Conservation (phyloP, 2,329 filamentous ascomycete species). For the Fusarium verticillioides region DNA sequence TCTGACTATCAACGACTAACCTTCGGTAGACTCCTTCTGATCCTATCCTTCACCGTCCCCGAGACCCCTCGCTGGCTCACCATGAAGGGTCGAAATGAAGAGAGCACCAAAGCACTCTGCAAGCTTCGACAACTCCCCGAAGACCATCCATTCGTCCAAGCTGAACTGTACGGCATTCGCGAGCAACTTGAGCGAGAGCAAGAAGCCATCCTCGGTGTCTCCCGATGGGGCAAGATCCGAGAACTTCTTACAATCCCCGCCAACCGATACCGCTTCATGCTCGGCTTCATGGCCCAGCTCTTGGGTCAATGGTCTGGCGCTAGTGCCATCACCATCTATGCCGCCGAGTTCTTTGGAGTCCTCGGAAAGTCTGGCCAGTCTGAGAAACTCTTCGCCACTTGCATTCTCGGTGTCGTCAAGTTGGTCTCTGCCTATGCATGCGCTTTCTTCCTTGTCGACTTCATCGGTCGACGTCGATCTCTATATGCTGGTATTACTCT, state of each 20-base stretch:
- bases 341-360: slow-evolving; percentile 16
- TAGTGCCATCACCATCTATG: slow-evolving; percentile 16
- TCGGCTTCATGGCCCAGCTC: slow-evolving; percentile 22
- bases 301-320: slow-evolving; percentile 20
- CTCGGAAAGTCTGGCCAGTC: slow-evolving; percentile 22
- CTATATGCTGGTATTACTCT: slow-evolving; percentile 14
- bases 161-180: slow-evolving; percentile 3
- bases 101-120: slow-evolving; percentile 12
- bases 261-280: slow-evolving; percentile 19
- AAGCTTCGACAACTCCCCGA: slow-evolving; percentile 18
- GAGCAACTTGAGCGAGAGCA: slow-evolving; percentile 21
- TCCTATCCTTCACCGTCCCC: slow-evolving; percentile 23
- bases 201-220: slow-evolving; percentile 18
- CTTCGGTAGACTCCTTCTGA: not conserved
- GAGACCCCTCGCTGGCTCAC: slow-evolving; percentile 25
- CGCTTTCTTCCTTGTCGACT: slow-evolving; percentile 20
- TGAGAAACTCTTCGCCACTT: slow-evolving; percentile 20
- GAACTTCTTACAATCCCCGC: slow-evolving; percentile 17
- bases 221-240: slow-evolving; percentile 16
- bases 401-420: slow-evolving; percentile 18
- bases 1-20: not conserved
- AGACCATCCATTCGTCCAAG: slow-evolving; percentile 9
- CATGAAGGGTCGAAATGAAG: slow-evolving; percentile 10
- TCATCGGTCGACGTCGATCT: slow-evolving; percentile 9
- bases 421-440: slow-evolving; percentile 16